Conservation (phyloP, 805 yeast species). For the Candida methanosorbosa region DNA sequence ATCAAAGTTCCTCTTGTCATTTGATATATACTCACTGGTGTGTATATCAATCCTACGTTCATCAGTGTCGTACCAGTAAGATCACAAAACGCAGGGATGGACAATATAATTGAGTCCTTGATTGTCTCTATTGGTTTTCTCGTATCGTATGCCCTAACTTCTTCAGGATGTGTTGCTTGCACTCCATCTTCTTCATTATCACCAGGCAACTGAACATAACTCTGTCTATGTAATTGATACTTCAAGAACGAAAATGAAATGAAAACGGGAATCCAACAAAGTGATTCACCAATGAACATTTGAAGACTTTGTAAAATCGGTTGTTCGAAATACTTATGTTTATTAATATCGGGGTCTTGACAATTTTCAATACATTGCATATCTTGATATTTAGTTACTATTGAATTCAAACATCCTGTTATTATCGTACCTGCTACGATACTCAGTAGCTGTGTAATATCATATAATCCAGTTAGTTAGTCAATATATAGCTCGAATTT, state of each 20-base stretch:
- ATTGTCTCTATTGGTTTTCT: too few relatives aligned
- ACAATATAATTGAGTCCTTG: slow-evolving; percentile 26
- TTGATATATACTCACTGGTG: slow-evolving; percentile 75
- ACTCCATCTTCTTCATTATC: background rate
- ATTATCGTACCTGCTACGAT: slow-evolving; percentile 46
- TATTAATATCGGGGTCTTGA: slow-evolving; percentile 29
- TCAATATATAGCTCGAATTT: too few relatives aligned
- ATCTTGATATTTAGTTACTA: slow-evolving; percentile 70
- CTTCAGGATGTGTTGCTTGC: background rate
- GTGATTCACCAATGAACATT: slow-evolving; percentile 70
- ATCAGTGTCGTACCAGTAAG: slow-evolving; percentile 64
- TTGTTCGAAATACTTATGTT: slow-evolving; percentile 54
- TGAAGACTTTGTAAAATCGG: slow-evolving; percentile 75
- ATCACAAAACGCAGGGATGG: slow-evolving; percentile 67
- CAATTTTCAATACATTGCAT: slow-evolving; percentile 60
- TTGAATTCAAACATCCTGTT: slow-evolving; percentile 66
- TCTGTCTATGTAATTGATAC: too few relatives aligned
- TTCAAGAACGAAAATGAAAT: too few relatives aligned
- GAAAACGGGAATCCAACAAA: slow-evolving; percentile 27
- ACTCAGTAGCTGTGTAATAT: slow-evolving; percentile 23
- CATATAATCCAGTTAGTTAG: too few relatives aligned
- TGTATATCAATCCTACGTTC: slow-evolving; percentile 65
- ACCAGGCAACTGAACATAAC: background rate
- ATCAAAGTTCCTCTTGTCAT: slow-evolving; percentile 81
- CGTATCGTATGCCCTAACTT: background rate